Conservation (phyloP, 345 rosid genomes). For the Arabis hirsuta region DNA sequence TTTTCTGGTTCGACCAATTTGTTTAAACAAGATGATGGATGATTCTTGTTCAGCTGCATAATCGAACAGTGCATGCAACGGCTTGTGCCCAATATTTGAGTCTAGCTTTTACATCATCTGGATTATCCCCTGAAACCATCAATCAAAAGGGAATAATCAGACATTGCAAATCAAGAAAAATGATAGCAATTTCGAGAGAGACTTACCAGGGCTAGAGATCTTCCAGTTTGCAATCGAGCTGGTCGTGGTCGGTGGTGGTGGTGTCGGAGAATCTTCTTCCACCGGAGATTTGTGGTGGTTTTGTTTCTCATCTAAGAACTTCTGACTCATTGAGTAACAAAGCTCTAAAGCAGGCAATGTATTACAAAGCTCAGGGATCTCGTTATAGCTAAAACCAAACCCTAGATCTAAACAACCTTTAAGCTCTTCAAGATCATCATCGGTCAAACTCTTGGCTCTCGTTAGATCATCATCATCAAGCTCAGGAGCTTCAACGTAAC, state of each 20-base stretch:
- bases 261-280: slow-evolving; percentile 38
- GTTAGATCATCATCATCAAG: slow-evolving; percentile 59
- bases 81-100: slow-evolving; percentile 96
- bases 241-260: slow-evolving; percentile 31
- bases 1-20: slow-evolving; percentile 1
- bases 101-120: slow-evolving; percentile 96
- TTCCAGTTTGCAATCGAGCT: slow-evolving; percentile 79
- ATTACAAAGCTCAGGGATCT: slow-evolving; percentile 93
- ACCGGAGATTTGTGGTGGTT: slow-evolving; percentile 44
- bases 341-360: slow-evolving; percentile 94
- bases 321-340: slow-evolving; percentile 93
- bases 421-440: slow-evolving; percentile 87
- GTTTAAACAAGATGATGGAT: slow-evolving; percentile 12
- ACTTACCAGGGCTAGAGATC: slow-evolving; percentile 90
- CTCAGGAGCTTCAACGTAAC: slow-evolving; percentile 56
- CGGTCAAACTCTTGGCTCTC: slow-evolving; percentile 85
- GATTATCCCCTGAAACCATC: slow-evolving; percentile 70
- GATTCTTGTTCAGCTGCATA: slow-evolving; percentile 68
- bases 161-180: neutral
- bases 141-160: neutral
- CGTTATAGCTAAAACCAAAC: slow-evolving; percentile 88
- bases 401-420: slow-evolving; percentile 96
- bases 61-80: slow-evolving; percentile 86
- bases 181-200: too few species aligned
- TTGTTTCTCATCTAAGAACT: slow-evolving; percentile 68